Evolutionary conservation across 2,329 filamentous ascomycete species (phyloP), one percentile per base, ranked within the genome.

Genomic region (Epichloe brachyelytri): DNA sequence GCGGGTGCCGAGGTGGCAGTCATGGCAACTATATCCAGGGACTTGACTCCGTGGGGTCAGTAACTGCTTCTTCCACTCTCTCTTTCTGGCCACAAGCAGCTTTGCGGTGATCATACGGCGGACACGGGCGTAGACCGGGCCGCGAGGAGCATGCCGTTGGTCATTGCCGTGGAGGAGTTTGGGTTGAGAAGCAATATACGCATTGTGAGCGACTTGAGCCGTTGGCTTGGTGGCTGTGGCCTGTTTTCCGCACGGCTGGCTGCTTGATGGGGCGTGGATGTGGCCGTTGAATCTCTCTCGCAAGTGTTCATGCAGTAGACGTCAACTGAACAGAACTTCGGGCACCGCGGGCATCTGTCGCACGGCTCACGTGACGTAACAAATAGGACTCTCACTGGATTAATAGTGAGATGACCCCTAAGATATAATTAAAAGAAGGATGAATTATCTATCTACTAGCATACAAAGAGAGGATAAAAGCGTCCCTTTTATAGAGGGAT

Each of bases 101-200:
- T 19, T 17, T 5, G 8, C 20, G 20, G 30, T 36, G 20, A 39
- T 44, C 54, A 43, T 56, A 57, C 55, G 53, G 65, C 56, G 38
- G 66, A 61, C 3, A 74, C 17, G 8, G 52, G 50, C 8, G 51
- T 54, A n/a, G 46, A 53, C 37, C 43, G 53, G 49, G 58, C 57
- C 5, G 56, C 56, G n/a, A 48, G 26, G 20, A 52, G 73, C 59
- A 90, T 73, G 26, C 77, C 79, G 6, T 79, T 70, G 11, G 86
- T 91, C 86, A 91, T 91, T 51, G 74, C 70, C 51, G 69, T 59
- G 1, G 83, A 88, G 2, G 85, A 88, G 68, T 93, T 93, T 36
- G 87, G 86, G 61, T 93, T 91, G 59, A 91, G 75, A 54, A 91
- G 71, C 40, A 91, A 74, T 55, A 90, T 80, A 48, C 48, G 54